Conservation (phyloP, 345 rosid genomes). For the Passiflora organensis region DNA sequence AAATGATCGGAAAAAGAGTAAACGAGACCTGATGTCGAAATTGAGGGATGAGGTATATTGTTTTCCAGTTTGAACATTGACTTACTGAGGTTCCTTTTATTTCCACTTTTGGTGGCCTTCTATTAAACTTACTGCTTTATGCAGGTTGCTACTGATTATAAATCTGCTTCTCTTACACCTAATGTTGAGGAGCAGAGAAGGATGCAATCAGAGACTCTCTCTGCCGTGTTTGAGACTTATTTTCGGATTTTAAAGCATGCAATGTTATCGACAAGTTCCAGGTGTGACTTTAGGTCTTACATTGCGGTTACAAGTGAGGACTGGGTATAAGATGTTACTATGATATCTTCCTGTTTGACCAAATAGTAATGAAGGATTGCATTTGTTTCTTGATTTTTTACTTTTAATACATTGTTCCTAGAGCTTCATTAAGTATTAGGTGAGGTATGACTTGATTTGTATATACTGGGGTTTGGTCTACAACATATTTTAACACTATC, state of each 20-base stretch:
- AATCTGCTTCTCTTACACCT: slow-evolving; percentile 52
- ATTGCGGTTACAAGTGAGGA: slow-evolving; percentile 1
- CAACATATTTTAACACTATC: no score
- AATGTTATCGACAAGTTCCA: slow-evolving; percentile 41
- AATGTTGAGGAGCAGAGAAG: slow-evolving; percentile 55
- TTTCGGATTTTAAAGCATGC: slow-evolving; percentile 84
- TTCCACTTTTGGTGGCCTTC: neutral
- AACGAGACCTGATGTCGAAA: slow-evolving; percentile 57
- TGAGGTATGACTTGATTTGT: no score
- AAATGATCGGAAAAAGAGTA: slow-evolving; percentile 63
- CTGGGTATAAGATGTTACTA: neutral
- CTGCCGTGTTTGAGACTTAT: slow-evolving; percentile 85
- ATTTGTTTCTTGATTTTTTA: no score
- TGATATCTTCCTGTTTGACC: no score
- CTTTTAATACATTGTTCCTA: no score
- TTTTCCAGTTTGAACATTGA: neutral
- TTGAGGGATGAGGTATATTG: slow-evolving; percentile 67
- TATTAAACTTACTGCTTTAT: slow-evolving; percentile 12
- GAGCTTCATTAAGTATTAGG: no score
- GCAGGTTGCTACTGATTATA: slow-evolving; percentile 87
- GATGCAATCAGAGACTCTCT: slow-evolving; percentile 76
- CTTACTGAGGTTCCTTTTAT: neutral
- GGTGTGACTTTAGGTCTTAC: slow-evolving; percentile 28
- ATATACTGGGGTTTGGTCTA: no score
- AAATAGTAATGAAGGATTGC: no score